phyloP scores from a whole-genome alignment of 2,329 filamentous ascomycete species.

The Colletotrichum theobromicola region DNA sequence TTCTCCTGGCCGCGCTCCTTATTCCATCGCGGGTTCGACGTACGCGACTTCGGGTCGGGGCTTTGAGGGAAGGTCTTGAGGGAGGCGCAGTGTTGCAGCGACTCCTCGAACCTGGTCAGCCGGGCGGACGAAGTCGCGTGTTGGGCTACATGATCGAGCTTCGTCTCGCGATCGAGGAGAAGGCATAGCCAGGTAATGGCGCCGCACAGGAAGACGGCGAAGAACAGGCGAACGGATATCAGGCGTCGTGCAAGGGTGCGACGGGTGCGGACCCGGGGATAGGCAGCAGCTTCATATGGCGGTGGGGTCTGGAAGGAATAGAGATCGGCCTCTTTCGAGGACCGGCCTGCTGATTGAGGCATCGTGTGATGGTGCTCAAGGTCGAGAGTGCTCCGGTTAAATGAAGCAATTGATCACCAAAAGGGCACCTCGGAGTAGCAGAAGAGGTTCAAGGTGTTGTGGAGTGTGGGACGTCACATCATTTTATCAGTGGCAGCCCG shows the following conservation, averaged over 20 bases:
- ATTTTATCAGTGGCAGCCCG: background rate
- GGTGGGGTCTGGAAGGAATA: slow-evolving; percentile 10
- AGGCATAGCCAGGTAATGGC: slow-evolving; percentile 11
- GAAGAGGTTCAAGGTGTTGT: background rate
- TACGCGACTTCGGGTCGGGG: slow-evolving; percentile 6
- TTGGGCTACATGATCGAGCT: background rate
- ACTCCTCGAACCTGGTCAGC: slow-evolving; percentile 8
- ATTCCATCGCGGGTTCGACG: slow-evolving; percentile 45
- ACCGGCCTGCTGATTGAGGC: background rate
- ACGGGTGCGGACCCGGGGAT: slow-evolving; percentile 10
- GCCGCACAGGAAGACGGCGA: background rate
- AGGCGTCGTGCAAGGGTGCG: slow-evolving; percentile 2
- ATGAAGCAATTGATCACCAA: background rate
- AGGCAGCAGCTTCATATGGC: slow-evolving; percentile 17
- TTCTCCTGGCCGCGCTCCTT: slow-evolving; percentile 38
- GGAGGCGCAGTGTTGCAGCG: slow-evolving; percentile 14
- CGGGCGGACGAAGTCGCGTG: slow-evolving; percentile 8
- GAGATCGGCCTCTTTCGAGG: slow-evolving; percentile 5
- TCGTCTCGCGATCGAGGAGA: slow-evolving; percentile 11
- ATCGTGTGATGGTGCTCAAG: background rate
- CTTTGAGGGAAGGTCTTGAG: slow-evolving; percentile 11
- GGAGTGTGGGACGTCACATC: background rate
- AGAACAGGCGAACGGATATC: background rate
- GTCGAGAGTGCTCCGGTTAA: background rate
- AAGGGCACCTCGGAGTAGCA: background rate